A percentile compares a stretch with the other conserved stretches of the same genome.
These are phyloP conservation scores for Aspergillus wentii DNA, from an alignment of 495 filamentous ascomycete species.

Conservation along the genomic window DNA sequence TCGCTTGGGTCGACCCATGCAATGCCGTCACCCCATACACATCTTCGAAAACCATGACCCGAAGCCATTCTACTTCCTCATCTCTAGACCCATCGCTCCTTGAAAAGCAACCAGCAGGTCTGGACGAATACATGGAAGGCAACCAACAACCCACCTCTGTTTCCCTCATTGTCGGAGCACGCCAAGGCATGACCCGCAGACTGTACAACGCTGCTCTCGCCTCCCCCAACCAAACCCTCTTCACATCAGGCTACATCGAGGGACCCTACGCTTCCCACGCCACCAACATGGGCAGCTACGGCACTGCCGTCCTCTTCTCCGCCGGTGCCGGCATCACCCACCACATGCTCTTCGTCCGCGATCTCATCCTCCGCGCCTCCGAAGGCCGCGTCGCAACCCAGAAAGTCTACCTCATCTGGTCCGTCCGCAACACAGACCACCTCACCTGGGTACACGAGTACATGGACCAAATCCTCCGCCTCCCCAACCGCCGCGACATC, in stretches of 20 bases:
- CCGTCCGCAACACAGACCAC: slow-evolving; percentile 80
- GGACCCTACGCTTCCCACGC: slow-evolving; percentile 73
- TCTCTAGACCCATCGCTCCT: slow-evolving; percentile 19
- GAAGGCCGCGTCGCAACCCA: slow-evolving; percentile 70
- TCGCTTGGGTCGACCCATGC: slow-evolving; percentile 48
- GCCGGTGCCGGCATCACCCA: slow-evolving; percentile 89
- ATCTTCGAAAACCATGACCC: slow-evolving; percentile 7
- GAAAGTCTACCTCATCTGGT: slow-evolving; percentile 83
- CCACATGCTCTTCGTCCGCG: slow-evolving; percentile 71
- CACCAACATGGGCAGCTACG: slow-evolving; percentile 69
- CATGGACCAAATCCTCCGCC: slow-evolving; percentile 91
- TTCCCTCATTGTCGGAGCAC: slow-evolving; percentile 73
- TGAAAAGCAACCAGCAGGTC: slow-evolving; percentile 35
- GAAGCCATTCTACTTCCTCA: slow-evolving; percentile 3
- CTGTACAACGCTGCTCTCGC: slow-evolving; percentile 65
- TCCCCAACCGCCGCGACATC: slow-evolving; percentile 76
- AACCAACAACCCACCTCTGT: slow-evolving; percentile 49
- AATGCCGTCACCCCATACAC: slow-evolving; percentile 14
- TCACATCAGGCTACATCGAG: slow-evolving; percentile 64
- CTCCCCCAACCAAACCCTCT: slow-evolving; percentile 53
- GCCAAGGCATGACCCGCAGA: slow-evolving; percentile 76
- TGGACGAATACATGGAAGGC: slow-evolving; percentile 19
- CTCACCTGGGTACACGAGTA: slow-evolving; percentile 89
- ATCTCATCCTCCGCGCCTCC: slow-evolving; percentile 64
- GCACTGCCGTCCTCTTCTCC: slow-evolving; percentile 80